Conservation (phyloP, 2,329 filamentous ascomycete genomes). For the Penicillium sp. region DNA sequence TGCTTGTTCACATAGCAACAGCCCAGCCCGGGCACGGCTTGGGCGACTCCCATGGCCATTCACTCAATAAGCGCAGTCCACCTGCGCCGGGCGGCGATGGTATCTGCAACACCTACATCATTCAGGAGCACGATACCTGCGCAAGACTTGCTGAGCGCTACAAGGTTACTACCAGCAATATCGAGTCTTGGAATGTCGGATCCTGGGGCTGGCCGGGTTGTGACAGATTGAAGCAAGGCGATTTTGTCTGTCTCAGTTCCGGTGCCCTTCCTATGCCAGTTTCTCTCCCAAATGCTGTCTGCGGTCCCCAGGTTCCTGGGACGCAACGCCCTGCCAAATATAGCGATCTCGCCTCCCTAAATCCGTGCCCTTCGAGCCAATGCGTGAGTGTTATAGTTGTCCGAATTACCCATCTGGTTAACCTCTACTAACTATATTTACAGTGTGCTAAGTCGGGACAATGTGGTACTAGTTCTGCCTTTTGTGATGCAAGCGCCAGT, state of each 20-base stretch:
- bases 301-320: slow-evolving; percentile 48
- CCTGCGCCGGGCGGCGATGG: slow-evolving; percentile 29
- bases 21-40: not conserved
- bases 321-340: slow-evolving; percentile 35
- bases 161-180: slow-evolving; percentile 36
- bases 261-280: slow-evolving; percentile 46
- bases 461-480: not conserved
- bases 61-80: not conserved
- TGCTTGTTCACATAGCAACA: not conserved
- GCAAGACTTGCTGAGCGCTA: slow-evolving; percentile 32
- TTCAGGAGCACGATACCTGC: slow-evolving; percentile 39
- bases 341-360: slow-evolving; percentile 21
- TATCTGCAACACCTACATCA: slow-evolving; percentile 38
- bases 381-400: slow-evolving; percentile 11
- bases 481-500: not conserved
- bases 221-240: slow-evolving; percentile 27
- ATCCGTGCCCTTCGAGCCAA: slow-evolving; percentile 12
- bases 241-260: slow-evolving; percentile 42
- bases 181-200: slow-evolving; percentile 43
- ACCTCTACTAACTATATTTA: not conserved
- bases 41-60: not conserved
- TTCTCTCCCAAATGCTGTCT: slow-evolving; percentile 38
- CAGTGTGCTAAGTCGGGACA: not conserved
- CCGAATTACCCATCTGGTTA: too few relatives aligned
- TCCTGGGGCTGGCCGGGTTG: slow-evolving; percentile 50